Evolutionary conservation across 2,329 filamentous ascomycete species (phyloP).

Genomic region (Fusarium piperis): DNA sequence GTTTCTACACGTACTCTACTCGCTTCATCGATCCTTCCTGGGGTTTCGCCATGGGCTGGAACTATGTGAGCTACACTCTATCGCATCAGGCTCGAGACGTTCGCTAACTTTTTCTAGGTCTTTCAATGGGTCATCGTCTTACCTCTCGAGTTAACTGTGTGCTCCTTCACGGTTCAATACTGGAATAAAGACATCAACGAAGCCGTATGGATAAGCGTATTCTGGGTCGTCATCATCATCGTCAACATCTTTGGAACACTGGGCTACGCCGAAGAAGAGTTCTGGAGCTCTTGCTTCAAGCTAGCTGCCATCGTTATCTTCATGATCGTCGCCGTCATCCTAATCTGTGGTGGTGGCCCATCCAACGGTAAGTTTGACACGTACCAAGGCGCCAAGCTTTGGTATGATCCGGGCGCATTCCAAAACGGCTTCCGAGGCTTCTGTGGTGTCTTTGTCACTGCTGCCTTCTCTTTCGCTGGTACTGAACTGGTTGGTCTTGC

Average conservation of each 20-base stretch:
- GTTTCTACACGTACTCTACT: slow-evolving; percentile 69
- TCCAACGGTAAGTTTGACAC: slow-evolving; percentile 51
- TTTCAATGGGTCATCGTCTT: slow-evolving; percentile 62
- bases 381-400: slow-evolving; percentile 54
- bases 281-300: slow-evolving; percentile 65
- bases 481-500: slow-evolving; percentile 76
- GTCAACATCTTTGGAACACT: slow-evolving; percentile 66
- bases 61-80: slow-evolving; percentile 36
- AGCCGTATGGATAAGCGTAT: slow-evolving; percentile 64
- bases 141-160: slow-evolving; percentile 62
- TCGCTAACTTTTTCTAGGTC: slow-evolving; percentile 37
- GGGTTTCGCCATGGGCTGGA: slow-evolving; percentile 63
- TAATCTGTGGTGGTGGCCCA: slow-evolving; percentile 68
- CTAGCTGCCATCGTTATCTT: slow-evolving; percentile 67
- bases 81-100: background rate
- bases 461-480: slow-evolving; percentile 74
- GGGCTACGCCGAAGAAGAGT: slow-evolving; percentile 66
- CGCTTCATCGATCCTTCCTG: slow-evolving; percentile 71
- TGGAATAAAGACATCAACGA: slow-evolving; percentile 59
- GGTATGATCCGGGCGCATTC: slow-evolving; percentile 59
- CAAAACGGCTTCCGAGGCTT: slow-evolving; percentile 76
- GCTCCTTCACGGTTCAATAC: slow-evolving; percentile 60
- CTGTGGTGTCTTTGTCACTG: slow-evolving; percentile 75
- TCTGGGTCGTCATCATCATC: slow-evolving; percentile 58
- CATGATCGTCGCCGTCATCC: slow-evolving; percentile 68